These are phyloP conservation scores for Stemphylium vesicarium DNA, from an alignment of 2,329 filamentous ascomycete species.

Conservation along the genomic window DNA sequence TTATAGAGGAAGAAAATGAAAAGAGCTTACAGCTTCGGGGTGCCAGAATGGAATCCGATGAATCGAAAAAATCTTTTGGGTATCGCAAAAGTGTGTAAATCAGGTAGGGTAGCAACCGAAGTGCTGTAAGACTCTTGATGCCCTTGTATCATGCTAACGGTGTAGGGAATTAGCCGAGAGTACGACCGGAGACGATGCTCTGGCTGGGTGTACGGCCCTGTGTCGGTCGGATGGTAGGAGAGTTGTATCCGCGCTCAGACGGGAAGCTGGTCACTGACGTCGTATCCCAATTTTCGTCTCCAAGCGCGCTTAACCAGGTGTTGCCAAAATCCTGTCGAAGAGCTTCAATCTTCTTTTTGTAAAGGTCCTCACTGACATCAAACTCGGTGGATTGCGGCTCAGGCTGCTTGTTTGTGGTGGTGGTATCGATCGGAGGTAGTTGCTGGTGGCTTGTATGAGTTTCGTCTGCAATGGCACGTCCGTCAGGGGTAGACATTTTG, in stretches of 20 bases:
- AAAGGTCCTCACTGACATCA: slow-evolving; percentile 75
- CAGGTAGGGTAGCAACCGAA: slow-evolving; percentile 10
- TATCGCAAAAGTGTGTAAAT: slow-evolving; percentile 45
- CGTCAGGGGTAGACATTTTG: slow-evolving; percentile 33
- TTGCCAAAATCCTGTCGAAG: slow-evolving; percentile 84
- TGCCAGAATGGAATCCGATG: slow-evolving; percentile 7
- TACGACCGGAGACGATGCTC: slow-evolving; percentile 49
- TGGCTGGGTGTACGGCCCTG: slow-evolving; percentile 46
- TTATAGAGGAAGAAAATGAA: slow-evolving; percentile 10
- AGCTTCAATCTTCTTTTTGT: slow-evolving; percentile 86
- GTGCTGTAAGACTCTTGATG: not conserved
- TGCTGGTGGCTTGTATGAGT: slow-evolving; percentile 35
- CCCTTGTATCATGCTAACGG: not conserved
- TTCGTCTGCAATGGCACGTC: slow-evolving; percentile 26
- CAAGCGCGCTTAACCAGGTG: slow-evolving; percentile 84
- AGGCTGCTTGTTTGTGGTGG: slow-evolving; percentile 23
- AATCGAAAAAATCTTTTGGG: slow-evolving; percentile 40
- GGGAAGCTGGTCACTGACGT: slow-evolving; percentile 40
- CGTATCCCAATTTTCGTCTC: slow-evolving; percentile 70
- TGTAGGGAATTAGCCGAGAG: slow-evolving; percentile 35
- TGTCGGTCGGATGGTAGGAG: slow-evolving; percentile 41
- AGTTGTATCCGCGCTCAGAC: slow-evolving; percentile 39
- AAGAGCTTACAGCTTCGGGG: slow-evolving; percentile 5
- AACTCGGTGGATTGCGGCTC: slow-evolving; percentile 56
- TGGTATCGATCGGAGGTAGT: slow-evolving; percentile 43